Conservation (phyloP, 257 asterid species). For the Rhazya stricta region DNA sequence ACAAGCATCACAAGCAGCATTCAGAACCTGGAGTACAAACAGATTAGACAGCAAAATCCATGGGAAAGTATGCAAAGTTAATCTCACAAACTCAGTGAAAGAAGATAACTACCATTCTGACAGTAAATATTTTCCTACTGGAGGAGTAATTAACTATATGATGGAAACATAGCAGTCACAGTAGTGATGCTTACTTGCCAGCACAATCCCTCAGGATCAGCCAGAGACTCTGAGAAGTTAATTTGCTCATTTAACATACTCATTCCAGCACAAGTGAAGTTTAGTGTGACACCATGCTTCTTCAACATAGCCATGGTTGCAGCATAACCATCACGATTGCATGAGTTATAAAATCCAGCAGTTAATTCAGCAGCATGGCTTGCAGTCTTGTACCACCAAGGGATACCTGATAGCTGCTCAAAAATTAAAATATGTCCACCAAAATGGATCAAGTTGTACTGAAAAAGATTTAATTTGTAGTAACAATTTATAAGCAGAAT, state of each 20-base stretch:
- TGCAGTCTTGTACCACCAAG: conserved; percentile 79
- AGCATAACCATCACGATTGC: conserved; percentile 81
- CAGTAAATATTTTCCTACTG: neutral
- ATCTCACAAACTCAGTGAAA: neutral
- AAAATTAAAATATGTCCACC: conserved; percentile 1
- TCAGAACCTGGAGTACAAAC: conserved; percentile 44
- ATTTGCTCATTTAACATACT: conserved; percentile 44
- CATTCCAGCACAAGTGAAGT: conserved; percentile 46
- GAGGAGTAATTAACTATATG: neutral
- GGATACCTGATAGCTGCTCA: conserved; percentile 64
- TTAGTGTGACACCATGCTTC: conserved; percentile 56
- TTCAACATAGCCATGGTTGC: conserved; percentile 54
- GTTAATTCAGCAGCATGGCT: conserved; percentile 86
- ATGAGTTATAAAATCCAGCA: conserved; percentile 70
- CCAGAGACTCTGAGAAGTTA: conserved; percentile 49
- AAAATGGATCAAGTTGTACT: conserved; percentile 4
- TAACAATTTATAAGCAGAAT: neutral
- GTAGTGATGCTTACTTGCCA: conserved; percentile 70
- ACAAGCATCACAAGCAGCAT: conserved; percentile 40
- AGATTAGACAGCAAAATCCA: neutral
- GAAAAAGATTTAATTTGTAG: neutral
- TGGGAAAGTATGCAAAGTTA: neutral
- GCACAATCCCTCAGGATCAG: conserved; percentile 75
- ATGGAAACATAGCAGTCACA: conserved; percentile 8
- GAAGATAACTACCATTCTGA: neutral